Percentiles rank a stretch among this genome's conserved stretches.
These are phyloP conservation scores for Salix exigua DNA, from an alignment of 345 rosid genomes.

Conservation along the genomic window DNA sequence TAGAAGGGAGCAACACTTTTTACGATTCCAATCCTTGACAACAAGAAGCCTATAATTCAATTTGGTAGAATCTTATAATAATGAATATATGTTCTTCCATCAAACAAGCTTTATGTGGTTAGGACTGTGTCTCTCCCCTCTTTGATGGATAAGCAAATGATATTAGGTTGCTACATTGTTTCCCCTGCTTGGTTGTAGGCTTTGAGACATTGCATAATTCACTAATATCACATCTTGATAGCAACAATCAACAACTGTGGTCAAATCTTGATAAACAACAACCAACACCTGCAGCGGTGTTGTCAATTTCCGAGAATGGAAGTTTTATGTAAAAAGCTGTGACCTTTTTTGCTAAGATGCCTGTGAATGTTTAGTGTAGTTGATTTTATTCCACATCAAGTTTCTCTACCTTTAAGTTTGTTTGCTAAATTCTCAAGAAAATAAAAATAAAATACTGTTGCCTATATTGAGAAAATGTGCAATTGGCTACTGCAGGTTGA, in stretches of 20 bases:
- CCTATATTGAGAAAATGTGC: not conserved
- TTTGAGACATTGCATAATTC: not conserved
- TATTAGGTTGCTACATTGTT: not conserved
- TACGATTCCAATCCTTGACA: not conserved
- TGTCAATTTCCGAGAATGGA: not conserved
- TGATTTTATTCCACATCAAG: not conserved
- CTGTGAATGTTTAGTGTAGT: not conserved
- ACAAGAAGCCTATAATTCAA: too few relatives aligned
- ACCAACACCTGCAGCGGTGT: not conserved
- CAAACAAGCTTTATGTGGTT: not conserved
- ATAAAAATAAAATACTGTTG: too few relatives aligned
- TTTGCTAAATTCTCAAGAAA: not conserved
- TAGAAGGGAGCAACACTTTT: not conserved
- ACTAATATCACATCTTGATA: not conserved
- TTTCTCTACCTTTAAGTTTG: not conserved
- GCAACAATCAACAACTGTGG: not conserved
- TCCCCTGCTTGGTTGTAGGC: not conserved
- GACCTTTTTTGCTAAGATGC: not conserved
- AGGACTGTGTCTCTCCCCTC: not conserved
- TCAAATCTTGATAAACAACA: not conserved
- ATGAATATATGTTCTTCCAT: not conserved
- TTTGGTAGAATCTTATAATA: not conserved
- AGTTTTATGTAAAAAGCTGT: not conserved
- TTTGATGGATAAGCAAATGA: not conserved
- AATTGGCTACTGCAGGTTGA: constrained; percentile 46